Evolutionary conservation across 2,329 filamentous ascomycete species (phyloP), one percentile per base, ranked within the genome.

Genomic region (Aspergillus tamarii): DNA sequence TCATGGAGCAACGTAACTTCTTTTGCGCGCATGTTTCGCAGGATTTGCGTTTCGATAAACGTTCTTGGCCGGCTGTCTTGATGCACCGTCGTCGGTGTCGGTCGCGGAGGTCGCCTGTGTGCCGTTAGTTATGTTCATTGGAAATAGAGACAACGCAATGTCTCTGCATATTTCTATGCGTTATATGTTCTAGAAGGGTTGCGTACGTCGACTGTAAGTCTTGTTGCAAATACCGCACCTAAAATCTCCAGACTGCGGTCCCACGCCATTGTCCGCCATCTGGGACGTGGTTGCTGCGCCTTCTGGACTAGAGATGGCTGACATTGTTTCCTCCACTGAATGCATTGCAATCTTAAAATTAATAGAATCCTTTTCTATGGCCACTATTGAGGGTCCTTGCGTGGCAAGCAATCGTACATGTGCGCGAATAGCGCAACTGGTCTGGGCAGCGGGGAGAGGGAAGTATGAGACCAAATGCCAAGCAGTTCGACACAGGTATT

Each of bases 41-140:
- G 11, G 67, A 69, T 52, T 67, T 69, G 23, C 67, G 67, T 57
- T 67, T 69, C 19, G 67, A 67, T 21, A 45, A 59, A 14, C 67
- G 67, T 43, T 66, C 67, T 50, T 69, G 64, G 23, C 66, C 66
- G 11, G 59, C 54, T 1, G 63, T 65, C 14, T 64, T 67, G 54
- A 69, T 69, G 36, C 67, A 69, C 39, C 67, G 67, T 10, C 66
- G 66, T 3, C 67, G 67, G 28, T 67, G 67, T 26, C 67, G 62
- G 57, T 69, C 67, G 30, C 67, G 67, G 19, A 69, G 63, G 57
- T 69, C 67, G 39, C 64, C 67, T 69, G 36, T 23, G 19, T 60
- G 30, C 48, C 8, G 61, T 58, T 46, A 63, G 32, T 60, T 41
- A 26, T 57, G 21, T 10, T 4, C 9, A 19, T 7, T 16, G 3